Evolutionary conservation across 2,329 filamentous ascomycete species (phyloP), one percentile per base, ranked within the genome.

Genomic region (Fusarium sublunatum): DNA sequence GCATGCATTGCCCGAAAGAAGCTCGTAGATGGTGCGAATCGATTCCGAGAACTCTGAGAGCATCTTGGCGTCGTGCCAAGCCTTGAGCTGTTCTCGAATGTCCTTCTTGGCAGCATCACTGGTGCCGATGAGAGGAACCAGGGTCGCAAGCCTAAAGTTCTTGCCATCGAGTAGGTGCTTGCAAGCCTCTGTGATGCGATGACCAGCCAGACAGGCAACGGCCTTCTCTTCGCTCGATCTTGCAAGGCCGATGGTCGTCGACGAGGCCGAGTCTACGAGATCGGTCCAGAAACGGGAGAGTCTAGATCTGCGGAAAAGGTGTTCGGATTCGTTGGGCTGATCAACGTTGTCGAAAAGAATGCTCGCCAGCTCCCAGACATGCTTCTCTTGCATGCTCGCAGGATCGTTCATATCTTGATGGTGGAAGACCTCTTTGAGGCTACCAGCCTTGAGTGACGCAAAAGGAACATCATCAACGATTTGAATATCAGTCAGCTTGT

Each of bases 1-100:
- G 63, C 91, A 89, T n/a, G 92, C 88, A 65, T 97, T 95, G 34
- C 96, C 95, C 28, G 92, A 87, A 10, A 97, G 81, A 26, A 99
- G 83, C 75, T 96, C 92, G 73, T 97, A 99, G 31, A 99, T 82
- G 8, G 93, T 90, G 51, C 95, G 89, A 40, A 97, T 86, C 2
- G 92, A 83, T 65, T 95, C 89, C 13, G 86, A 88, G 76, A 99
- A 93, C 74, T 99, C 96, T 2, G 92, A 91, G 15, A 96, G 85
- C 42, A 94, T 87, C 71, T 93, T 92, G 32, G 91, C 87, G 26
- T 91, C 86, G 32, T 89, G 87, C 95, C 95, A 99, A 46, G 90
- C 88, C 58, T 88, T 86, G 48, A 99, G 83, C 74, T 99, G 95
- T 53, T 88, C 83, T 24, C 83, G 83, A 79, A 98, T 91, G 61